phyloP scores from a whole-genome alignment of 371 early-diverging fungal genomes.

The Lichtheimia hyalospora region DNA sequence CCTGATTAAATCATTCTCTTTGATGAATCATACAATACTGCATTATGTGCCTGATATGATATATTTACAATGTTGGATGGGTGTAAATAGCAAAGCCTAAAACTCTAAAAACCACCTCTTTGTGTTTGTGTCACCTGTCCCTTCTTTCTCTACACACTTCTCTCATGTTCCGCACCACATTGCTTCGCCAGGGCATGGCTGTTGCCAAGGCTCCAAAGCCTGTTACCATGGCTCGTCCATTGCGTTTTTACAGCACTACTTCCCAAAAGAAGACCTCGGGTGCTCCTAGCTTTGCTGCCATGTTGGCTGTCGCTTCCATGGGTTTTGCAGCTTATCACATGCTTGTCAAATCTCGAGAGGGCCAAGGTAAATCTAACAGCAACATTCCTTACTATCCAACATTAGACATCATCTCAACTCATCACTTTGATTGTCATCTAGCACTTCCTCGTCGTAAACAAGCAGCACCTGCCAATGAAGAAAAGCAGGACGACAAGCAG shows the following conservation, averaged over 20 bases:
- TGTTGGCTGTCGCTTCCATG: constrained; percentile 55
- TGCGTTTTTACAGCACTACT: constrained; percentile 9
- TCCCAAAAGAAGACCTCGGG: constrained; percentile 7
- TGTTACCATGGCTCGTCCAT: background rate
- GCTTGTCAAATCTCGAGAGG: constrained; percentile 44
- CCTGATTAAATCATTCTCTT: no score
- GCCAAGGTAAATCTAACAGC: constrained; percentile 33
- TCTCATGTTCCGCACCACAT: background rate
- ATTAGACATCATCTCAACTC: background rate
- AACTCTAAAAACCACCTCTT: no score
- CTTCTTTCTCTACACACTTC: background rate
- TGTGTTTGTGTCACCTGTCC: background rate
- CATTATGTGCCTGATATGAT: no score
- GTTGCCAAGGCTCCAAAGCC: background rate
- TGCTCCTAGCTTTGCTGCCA: constrained; percentile 44
- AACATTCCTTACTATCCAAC: background rate
- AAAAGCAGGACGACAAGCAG: background rate
- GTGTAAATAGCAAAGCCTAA: no score
- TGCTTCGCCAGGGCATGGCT: background rate
- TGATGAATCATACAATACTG: no score
- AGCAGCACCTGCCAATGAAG: constrained; percentile 4
- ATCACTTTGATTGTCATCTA: no score
- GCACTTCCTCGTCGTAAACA: constrained; percentile 5
- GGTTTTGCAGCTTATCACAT: constrained; percentile 51
- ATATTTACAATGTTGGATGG: no score